These are phyloP conservation scores for Cyclostephanos invisitatus DNA, from an alignment of 108 stramenopile genomes.

Conservation along the genomic window DNA sequence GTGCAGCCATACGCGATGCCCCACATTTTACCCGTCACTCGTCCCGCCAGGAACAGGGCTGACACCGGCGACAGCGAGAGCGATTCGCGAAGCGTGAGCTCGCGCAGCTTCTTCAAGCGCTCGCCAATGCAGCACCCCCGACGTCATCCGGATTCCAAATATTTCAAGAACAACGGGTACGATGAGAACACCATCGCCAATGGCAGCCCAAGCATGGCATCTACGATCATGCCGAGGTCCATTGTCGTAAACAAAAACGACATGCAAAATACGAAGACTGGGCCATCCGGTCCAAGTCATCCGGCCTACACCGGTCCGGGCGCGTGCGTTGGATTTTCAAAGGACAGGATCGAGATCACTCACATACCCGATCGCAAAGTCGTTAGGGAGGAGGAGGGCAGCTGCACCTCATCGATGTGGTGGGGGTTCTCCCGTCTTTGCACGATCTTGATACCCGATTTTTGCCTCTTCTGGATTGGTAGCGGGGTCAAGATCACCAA, in stretches of 20 bases:
- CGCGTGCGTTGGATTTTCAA: slow-evolving; percentile 9
- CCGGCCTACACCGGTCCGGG: slow-evolving; percentile 25
- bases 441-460: slow-evolving; percentile 34
- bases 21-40: not conserved
- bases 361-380: slow-evolving; percentile 48
- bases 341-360: slow-evolving; percentile 45
- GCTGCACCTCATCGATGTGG: slow-evolving; percentile 25
- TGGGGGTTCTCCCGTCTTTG: slow-evolving; percentile 35
- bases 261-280: slow-evolving; percentile 7
- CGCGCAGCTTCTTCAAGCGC: not conserved
- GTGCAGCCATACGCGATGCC: not conserved
- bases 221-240: slow-evolving; percentile 38
- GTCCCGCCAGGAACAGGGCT: not conserved
- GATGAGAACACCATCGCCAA: slow-evolving; percentile 23
- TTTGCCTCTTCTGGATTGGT: slow-evolving; percentile 30
- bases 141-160: slow-evolving; percentile 12
- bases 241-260: slow-evolving; percentile 15
- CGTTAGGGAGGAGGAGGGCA: slow-evolving; percentile 16
- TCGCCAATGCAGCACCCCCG: slow-evolving; percentile 3
- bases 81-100: slow-evolving; percentile 1
- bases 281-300: not conserved
- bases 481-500: slow-evolving; percentile 11
- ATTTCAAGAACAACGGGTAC: slow-evolving; percentile 5
- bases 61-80: not conserved
- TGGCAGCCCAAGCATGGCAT: slow-evolving; percentile 23